These are phyloP conservation scores for Colletotrichum godetiae DNA, from an alignment of 2,329 filamentous ascomycete species.

Conservation along the genomic window DNA sequence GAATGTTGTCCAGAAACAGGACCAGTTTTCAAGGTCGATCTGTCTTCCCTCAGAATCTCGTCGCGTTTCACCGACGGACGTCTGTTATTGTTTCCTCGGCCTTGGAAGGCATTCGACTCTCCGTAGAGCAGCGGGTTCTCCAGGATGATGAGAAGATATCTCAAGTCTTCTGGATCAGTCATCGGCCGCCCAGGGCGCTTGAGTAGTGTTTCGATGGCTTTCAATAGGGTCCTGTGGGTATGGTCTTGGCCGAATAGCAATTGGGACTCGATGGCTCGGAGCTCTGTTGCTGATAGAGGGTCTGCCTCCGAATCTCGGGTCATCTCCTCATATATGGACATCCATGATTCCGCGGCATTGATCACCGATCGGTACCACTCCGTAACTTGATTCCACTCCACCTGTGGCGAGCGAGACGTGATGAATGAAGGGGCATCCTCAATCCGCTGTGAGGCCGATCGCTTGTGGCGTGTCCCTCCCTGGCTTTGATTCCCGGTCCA, in stretches of 20 bases:
- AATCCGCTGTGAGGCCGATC: constrained; percentile 46
- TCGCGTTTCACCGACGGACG: not conserved
- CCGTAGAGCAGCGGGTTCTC: constrained; percentile 80
- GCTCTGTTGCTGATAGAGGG: constrained; percentile 46
- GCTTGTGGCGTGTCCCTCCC: constrained; percentile 41
- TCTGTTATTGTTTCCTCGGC: constrained; percentile 47
- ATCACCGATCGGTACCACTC: constrained; percentile 81
- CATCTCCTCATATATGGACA: constrained; percentile 66
- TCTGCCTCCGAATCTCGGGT: constrained; percentile 44
- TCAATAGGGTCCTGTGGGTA: constrained; percentile 76
- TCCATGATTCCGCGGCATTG: constrained; percentile 77
- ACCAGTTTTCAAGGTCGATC: constrained; percentile 47
- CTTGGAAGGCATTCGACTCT: constrained; percentile 52
- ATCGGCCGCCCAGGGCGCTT: constrained; percentile 82
- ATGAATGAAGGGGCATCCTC: constrained; percentile 55
- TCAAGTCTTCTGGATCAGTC: constrained; percentile 74
- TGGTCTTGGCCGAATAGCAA: constrained; percentile 73
- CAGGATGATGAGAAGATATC: constrained; percentile 82
- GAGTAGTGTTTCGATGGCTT: constrained; percentile 81
- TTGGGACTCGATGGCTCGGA: constrained; percentile 59
- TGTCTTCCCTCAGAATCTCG: constrained; percentile 4
- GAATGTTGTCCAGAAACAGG: constrained; percentile 76
- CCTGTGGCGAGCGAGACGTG: constrained; percentile 71
- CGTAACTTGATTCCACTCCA: constrained; percentile 78
- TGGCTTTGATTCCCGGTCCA: constrained; percentile 73